Conservation (phyloP, 1,284 basidiomycete species). For the Ustilago loliicola region DNA sequence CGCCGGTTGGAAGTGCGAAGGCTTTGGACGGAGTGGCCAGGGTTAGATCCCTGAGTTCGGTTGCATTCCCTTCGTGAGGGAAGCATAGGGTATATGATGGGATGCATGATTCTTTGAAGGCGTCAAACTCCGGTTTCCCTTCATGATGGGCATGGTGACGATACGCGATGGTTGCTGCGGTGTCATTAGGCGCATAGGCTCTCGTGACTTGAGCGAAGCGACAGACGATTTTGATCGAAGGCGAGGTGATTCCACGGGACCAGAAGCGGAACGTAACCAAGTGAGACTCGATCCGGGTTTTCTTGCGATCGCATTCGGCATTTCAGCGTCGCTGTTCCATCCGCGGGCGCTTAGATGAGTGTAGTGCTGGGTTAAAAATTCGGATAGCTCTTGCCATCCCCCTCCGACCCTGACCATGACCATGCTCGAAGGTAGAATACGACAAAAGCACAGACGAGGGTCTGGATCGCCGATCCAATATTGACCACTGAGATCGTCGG, state of each 20-base stretch:
- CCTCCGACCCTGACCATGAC: slow-evolving; percentile 70
- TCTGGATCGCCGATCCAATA: slow-evolving; percentile 68
- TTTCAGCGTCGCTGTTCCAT: not conserved
- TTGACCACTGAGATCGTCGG: slow-evolving; percentile 52
- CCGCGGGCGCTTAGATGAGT: slow-evolving; percentile 25
- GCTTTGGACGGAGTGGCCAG: slow-evolving; percentile 3
- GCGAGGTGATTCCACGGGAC: slow-evolving; percentile 20
- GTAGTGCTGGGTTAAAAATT: slow-evolving; percentile 56
- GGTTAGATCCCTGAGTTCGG: not conserved
- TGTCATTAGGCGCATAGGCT: slow-evolving; percentile 1
- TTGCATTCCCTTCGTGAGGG: not conserved
- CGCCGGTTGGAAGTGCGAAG: slow-evolving; percentile 13
- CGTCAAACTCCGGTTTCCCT: not conserved
- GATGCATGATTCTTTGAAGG: not conserved
- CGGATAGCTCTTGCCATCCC: slow-evolving; percentile 69
- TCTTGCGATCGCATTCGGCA: not conserved
- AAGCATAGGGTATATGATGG: not conserved
- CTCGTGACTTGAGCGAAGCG: slow-evolving; percentile 12
- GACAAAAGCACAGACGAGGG: slow-evolving; percentile 64
- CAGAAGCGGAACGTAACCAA: slow-evolving; percentile 45
- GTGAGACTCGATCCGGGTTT: slow-evolving; percentile 1
- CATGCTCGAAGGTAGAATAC: slow-evolving; percentile 63
- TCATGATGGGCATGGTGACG: slow-evolving; percentile 33
- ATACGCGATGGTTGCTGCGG: slow-evolving; percentile 16
- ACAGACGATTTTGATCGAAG: slow-evolving; percentile 19